Conservation (phyloP, 2,329 filamentous ascomycete species). For the Talaromyces sp. region DNA sequence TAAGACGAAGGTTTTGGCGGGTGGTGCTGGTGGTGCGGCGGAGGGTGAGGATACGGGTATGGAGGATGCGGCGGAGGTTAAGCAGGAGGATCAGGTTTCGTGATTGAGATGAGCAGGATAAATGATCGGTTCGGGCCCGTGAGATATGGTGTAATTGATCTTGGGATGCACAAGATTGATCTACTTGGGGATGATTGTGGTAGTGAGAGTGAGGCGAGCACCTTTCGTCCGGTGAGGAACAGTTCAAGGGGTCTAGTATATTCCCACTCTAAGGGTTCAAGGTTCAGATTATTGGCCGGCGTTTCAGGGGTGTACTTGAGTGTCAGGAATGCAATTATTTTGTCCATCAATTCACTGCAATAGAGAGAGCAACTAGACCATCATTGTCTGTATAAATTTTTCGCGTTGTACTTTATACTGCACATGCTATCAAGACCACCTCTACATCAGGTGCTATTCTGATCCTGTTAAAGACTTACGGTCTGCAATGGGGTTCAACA, state of each 20-base stretch:
- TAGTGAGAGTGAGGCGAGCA: background rate
- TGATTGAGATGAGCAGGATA: background rate
- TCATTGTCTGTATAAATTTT: no score
- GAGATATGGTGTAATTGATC: background rate
- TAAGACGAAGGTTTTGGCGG: conserved; percentile 64
- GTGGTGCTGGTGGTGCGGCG: conserved; percentile 38
- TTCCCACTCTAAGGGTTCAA: background rate
- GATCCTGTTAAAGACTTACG: no score
- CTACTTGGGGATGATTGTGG: no score
- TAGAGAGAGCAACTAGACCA: no score
- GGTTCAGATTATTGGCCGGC: background rate
- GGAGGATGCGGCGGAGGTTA: conserved; percentile 25
- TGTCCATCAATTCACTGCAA: no score
- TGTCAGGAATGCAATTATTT: background rate
- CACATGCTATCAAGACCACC: no score
- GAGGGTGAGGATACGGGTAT: conserved; percentile 35
- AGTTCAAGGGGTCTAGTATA: background rate
- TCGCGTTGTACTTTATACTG: no score
- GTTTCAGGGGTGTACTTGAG: conserved; percentile 8
- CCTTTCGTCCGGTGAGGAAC: background rate
- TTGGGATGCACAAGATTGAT: background rate
- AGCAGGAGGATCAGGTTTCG: conserved; percentile 14
- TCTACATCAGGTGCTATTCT: no score
- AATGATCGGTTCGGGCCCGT: no score
- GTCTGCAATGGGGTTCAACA: no score